Evolutionary conservation across 192 early-diverging fungal genomes (phyloP).

Genomic region (Backusella sp.): DNA sequence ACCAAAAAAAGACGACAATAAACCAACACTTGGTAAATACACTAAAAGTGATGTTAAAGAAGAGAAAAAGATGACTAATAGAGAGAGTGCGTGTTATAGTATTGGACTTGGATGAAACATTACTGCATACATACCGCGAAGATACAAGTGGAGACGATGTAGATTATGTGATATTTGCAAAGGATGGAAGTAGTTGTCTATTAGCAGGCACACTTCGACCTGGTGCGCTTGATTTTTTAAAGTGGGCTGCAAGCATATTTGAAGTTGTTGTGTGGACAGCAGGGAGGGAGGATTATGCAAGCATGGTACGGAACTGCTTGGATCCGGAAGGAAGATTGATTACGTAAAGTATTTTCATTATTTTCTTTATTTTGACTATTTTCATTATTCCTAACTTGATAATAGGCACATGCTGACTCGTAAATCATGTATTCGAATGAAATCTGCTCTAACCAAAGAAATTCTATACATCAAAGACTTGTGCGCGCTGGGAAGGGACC

Average conservation of each 20-base stretch:
- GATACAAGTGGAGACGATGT: conserved; percentile 15
- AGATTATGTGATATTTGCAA: conserved; percentile 34
- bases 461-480: conserved; percentile 37
- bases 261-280: conserved; percentile 43
- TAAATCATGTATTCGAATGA: conserved; percentile 31
- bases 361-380: conserved; percentile 6
- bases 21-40: conserved; percentile 33
- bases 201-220: conserved; percentile 34
- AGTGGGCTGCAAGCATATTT: conserved; percentile 33
- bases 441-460: conserved; percentile 22
- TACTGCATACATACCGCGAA: conserved; percentile 36
- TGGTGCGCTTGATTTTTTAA: conserved; percentile 29
- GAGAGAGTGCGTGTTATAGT: conserved; percentile 10
- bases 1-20: conserved; percentile 33
- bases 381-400: neutral
- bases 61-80: neutral
- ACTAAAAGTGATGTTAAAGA: neutral
- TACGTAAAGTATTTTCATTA: conserved; percentile 25
- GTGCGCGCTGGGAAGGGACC: conserved; percentile 34
- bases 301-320: conserved; percentile 20
- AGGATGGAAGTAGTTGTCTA: conserved; percentile 21
- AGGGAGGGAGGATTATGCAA: conserved; percentile 34
- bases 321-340: conserved; percentile 33
- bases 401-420: conserved; percentile 36
- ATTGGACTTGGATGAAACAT: conserved; percentile 37